Evolutionary conservation across 345 rosid species (phyloP).

Genomic region (Eucalyptus cloeziana): DNA sequence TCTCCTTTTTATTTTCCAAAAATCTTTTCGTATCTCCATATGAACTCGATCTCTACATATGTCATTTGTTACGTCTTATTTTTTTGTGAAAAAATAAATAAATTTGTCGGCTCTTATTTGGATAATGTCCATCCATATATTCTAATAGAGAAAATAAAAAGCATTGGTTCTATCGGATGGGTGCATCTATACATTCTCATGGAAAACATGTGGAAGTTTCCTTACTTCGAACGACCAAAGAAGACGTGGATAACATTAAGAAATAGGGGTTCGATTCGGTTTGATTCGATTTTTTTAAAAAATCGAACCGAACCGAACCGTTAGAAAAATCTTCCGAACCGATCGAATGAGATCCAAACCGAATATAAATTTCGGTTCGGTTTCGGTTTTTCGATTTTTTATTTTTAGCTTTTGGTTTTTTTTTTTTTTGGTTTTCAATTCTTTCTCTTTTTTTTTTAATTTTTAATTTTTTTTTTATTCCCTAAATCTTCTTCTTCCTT

Average conservation of each 20-base stretch:
- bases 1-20: background rate
- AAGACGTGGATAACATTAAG: background rate
- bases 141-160: background rate
- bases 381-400: no score
- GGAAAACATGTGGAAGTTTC: background rate
- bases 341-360: no score
- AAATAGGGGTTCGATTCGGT: no score
- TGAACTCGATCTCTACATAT: background rate
- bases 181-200: background rate
- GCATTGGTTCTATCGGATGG: background rate
- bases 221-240: background rate
- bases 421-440: no score
- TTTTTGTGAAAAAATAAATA: background rate
- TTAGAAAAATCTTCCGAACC: no score
- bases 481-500: no score
- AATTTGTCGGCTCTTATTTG: background rate
- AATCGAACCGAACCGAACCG: no score
- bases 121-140: background rate
- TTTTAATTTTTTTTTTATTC: no score
- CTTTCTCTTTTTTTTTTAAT: no score
- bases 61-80: background rate
- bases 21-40: background rate
- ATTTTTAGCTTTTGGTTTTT: no score
- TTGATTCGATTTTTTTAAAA: no score
- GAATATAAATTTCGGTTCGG: no score